These are phyloP conservation scores for Eremothecium gossypii DNA, from an alignment of 1,139 yeast species.

Conservation along the genomic window DNA sequence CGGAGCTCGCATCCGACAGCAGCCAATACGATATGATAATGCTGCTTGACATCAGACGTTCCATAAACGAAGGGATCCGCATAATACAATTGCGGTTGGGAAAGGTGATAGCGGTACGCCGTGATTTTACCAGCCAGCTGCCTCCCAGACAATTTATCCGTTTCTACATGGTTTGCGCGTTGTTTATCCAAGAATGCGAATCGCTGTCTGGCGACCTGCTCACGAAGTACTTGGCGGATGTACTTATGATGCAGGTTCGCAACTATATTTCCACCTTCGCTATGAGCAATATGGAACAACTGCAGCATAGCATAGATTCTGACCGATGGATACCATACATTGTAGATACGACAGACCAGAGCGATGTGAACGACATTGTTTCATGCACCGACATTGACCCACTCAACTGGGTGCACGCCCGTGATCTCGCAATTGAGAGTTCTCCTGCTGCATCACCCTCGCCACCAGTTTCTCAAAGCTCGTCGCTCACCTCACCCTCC, in stretches of 20 bases:
- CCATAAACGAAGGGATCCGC: slow-evolving; percentile 54
- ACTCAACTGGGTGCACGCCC: slow-evolving; percentile 39
- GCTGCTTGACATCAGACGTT: slow-evolving; percentile 53
- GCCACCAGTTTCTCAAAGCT: not conserved
- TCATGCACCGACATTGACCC: slow-evolving; percentile 44
- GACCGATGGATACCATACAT: slow-evolving; percentile 76
- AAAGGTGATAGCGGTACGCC: slow-evolving; percentile 68
- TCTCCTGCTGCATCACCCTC: not conserved
- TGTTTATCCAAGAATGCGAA: slow-evolving; percentile 79
- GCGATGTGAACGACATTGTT: slow-evolving; percentile 44
- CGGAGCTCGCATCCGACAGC: slow-evolving; percentile 34
- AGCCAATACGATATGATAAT: slow-evolving; percentile 34
- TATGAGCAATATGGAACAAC: slow-evolving; percentile 36
- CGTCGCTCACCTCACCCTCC: not conserved
- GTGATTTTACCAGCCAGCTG: slow-evolving; percentile 56
- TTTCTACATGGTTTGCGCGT: slow-evolving; percentile 56
- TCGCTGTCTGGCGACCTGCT: slow-evolving; percentile 66
- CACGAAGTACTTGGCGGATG: slow-evolving; percentile 53
- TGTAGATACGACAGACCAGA: slow-evolving; percentile 43
- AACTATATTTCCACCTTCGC: slow-evolving; percentile 54
- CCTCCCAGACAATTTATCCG: slow-evolving; percentile 49
- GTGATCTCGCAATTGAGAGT: slow-evolving; percentile 27
- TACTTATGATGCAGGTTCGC: slow-evolving; percentile 57
- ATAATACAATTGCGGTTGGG: slow-evolving; percentile 70
- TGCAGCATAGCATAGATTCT: slow-evolving; percentile 46